Conservation (phyloP, 495 filamentous ascomycete species). For the Platismatia glauca region DNA sequence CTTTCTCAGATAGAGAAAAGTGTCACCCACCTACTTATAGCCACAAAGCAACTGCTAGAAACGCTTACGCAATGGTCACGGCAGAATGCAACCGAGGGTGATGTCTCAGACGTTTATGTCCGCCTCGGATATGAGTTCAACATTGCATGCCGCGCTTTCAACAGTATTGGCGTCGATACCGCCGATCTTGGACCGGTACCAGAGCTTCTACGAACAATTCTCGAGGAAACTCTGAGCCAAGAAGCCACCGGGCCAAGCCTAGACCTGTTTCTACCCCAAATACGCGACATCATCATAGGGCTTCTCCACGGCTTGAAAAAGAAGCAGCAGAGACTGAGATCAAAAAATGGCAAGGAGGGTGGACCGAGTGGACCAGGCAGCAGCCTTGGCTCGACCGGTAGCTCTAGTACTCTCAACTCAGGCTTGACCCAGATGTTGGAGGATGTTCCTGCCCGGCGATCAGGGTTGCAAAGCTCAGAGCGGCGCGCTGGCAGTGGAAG, state of each 20-base stretch:
- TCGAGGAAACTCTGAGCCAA: slow-evolving; percentile 93
- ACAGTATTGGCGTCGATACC: slow-evolving; percentile 90
- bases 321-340: slow-evolving; percentile 85
- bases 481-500: slow-evolving; percentile 43
- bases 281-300: slow-evolving; percentile 97
- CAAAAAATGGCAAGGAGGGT: slow-evolving; percentile 65
- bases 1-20: slow-evolving; percentile 96
- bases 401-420: slow-evolving; percentile 48
- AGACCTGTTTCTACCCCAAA: slow-evolving; percentile 82
- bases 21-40: slow-evolving; percentile 93
- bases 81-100: slow-evolving; percentile 76
- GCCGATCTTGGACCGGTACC: slow-evolving; percentile 90
- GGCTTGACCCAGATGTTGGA: slow-evolving; percentile 60
- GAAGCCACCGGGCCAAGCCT: slow-evolving; percentile 88
- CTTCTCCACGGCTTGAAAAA: slow-evolving; percentile 90
- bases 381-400: slow-evolving; percentile 34
- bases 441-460: slow-evolving; percentile 38
- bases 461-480: slow-evolving; percentile 26
- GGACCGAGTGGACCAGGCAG: slow-evolving; percentile 34
- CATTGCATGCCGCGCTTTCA: slow-evolving; percentile 91
- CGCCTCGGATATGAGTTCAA: slow-evolving; percentile 98
- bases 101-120: slow-evolving; percentile 97
- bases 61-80: slow-evolving; percentile 97
- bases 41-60: slow-evolving; percentile 95
- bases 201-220: slow-evolving; percentile 76